Percentiles rank a stretch among this genome's conserved stretches.
Evolutionary conservation across 2,329 filamentous ascomycete genomes (phyloP).

Genomic region (Botrytis fragariae): DNA sequence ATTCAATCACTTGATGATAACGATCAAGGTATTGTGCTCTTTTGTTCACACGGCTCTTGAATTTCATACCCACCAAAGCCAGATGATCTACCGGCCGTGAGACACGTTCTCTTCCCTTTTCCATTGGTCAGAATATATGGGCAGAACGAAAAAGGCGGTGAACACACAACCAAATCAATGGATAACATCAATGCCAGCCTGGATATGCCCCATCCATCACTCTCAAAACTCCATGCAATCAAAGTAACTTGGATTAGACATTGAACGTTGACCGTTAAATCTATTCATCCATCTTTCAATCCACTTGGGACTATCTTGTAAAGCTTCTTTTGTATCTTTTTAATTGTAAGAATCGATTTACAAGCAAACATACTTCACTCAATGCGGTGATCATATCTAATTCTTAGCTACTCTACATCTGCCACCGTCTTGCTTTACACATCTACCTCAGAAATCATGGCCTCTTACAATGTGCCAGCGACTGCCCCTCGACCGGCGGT

Average conservation of each 20-base stretch:
- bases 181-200: slow-evolving; percentile 17
- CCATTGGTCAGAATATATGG: slow-evolving; percentile 6
- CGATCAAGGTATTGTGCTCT: not conserved
- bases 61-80: not conserved
- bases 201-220: slow-evolving; percentile 17
- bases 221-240: slow-evolving; percentile 9
- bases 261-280: slow-evolving; percentile 10
- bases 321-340: slow-evolving; percentile 8
- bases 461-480: slow-evolving; percentile 43
- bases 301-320: not conserved
- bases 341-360: not conserved
- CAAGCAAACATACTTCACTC: slow-evolving; percentile 23
- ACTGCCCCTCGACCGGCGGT: slow-evolving; percentile 44
- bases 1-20: not conserved
- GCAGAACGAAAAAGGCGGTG: slow-evolving; percentile 11
- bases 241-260: slow-evolving; percentile 11
- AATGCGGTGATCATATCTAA: slow-evolving; percentile 36
- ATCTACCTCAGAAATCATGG: slow-evolving; percentile 39
- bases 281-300: slow-evolving; percentile 10
- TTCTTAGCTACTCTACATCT: slow-evolving; percentile 19
- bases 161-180: not conserved
- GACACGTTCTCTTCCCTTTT: slow-evolving; percentile 13
- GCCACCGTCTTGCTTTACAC: slow-evolving; percentile 23
- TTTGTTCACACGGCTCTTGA: not conserved
- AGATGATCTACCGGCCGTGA: slow-evolving; percentile 7